Conservation (phyloP, 2,329 filamentous ascomycete species). For the Fusarium robinianum region DNA sequence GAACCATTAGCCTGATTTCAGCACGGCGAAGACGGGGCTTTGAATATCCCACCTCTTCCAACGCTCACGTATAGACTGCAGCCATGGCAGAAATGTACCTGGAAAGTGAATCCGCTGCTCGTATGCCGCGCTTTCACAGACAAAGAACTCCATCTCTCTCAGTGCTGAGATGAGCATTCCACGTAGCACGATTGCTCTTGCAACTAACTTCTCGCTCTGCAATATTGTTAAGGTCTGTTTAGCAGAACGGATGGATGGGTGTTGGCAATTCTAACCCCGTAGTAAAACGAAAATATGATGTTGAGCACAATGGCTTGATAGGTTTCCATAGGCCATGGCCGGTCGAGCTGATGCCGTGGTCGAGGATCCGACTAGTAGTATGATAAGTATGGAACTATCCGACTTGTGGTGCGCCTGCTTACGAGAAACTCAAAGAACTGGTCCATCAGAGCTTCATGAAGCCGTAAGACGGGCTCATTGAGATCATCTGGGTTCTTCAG, state of each 20-base stretch:
- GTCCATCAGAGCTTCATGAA: slow-evolving; percentile 41
- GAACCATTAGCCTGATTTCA: neutral
- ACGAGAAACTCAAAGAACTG: slow-evolving; percentile 39
- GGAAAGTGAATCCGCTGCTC: slow-evolving; percentile 44
- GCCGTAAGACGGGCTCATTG: slow-evolving; percentile 34
- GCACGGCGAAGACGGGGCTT: neutral
- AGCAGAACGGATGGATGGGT: fast-evolving
- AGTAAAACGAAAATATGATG: slow-evolving; percentile 47
- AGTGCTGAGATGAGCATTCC: slow-evolving; percentile 42
- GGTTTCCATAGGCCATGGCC: slow-evolving; percentile 38
- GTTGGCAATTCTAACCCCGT: slow-evolving; percentile 36
- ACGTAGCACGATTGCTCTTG: slow-evolving; percentile 41
- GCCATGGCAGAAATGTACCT: slow-evolving; percentile 46
- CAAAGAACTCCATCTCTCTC: slow-evolving; percentile 45
- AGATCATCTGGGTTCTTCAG: slow-evolving; percentile 36
- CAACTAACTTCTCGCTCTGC: slow-evolving; percentile 41
- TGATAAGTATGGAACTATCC: slow-evolving; percentile 8
- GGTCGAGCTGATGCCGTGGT: slow-evolving; percentile 16
- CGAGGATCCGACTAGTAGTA: slow-evolving; percentile 23
- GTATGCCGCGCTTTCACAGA: slow-evolving; percentile 39
- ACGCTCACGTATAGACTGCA: slow-evolving; percentile 38
- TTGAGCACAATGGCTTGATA: slow-evolving; percentile 45
- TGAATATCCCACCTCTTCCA: slow-evolving; percentile 43
- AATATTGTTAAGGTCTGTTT: fast-evolving
- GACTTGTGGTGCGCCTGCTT: too few relatives aligned